phyloP scores from a whole-genome alignment of 2,329 filamentous ascomycete genomes.

The Nectriaceae sp. region DNA sequence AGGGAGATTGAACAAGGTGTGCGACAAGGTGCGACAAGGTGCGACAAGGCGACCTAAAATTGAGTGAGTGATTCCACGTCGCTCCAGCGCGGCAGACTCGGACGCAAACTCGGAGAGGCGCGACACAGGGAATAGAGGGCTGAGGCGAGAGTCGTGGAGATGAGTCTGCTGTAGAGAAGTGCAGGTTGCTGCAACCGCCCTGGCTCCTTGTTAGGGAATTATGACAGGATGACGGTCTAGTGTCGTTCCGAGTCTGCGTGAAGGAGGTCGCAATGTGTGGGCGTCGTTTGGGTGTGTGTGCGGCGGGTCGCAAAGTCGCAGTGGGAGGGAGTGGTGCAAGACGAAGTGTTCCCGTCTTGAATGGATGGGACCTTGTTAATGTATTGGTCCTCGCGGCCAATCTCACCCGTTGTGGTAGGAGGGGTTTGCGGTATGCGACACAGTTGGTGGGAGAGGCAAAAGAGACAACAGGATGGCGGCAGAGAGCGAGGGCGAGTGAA shows the following conservation, averaged over 20 bases:
- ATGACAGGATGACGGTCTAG: neutral
- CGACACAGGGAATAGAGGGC: neutral
- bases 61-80: neutral
- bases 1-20: neutral
- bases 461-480: neutral
- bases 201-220: neutral
- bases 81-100: neutral
- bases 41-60: conserved; percentile 1
- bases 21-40: neutral
- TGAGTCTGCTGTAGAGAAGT: neutral
- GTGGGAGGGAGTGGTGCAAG: conserved; percentile 25
- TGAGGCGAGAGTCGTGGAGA: neutral
- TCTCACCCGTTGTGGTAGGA: too few relatives aligned
- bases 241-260: neutral
- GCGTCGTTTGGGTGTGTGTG: conserved; percentile 7
- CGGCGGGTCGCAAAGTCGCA: conserved; percentile 11
- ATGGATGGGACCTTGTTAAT: conserved; percentile 17
- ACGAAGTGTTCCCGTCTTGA: conserved; percentile 23
- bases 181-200: neutral
- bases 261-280: conserved; percentile 2
- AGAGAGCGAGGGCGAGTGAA: neutral
- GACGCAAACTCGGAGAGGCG: neutral
- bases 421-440: conserved; percentile 13
- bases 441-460: neutral
- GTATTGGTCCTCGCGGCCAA: too few relatives aligned